Conservation (phyloP, 805 yeast species). For the Metschnikowia cerradonensis region DNA sequence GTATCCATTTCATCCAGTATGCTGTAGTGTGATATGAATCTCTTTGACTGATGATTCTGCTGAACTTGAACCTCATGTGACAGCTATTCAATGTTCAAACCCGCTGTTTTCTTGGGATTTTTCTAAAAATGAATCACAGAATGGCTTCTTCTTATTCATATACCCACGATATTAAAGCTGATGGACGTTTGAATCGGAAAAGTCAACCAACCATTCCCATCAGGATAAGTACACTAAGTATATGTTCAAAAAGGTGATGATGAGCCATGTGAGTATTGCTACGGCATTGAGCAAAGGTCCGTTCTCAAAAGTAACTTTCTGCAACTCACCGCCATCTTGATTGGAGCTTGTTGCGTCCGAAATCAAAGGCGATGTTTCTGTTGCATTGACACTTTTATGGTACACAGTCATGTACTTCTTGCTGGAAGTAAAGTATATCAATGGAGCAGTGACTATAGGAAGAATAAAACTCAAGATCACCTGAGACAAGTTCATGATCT, state of each 20-base stretch:
- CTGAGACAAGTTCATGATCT: slow-evolving; percentile 43
- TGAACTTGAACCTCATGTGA: too few species aligned
- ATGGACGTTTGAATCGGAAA: too few species aligned
- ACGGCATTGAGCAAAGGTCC: slow-evolving; percentile 30
- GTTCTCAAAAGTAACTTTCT: slow-evolving; percentile 36
- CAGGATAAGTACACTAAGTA: slow-evolving; percentile 39
- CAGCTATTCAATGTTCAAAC: too few species aligned
- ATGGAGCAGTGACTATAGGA: slow-evolving; percentile 43
- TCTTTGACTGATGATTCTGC: too few species aligned
- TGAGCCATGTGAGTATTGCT: slow-evolving; percentile 37
- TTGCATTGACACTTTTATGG: not conserved
- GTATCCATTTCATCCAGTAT: too few species aligned
- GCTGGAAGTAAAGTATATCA: slow-evolving; percentile 41
- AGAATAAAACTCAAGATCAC: slow-evolving; percentile 42
- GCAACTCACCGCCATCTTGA: slow-evolving; percentile 7
- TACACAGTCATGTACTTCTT: slow-evolving; percentile 39
- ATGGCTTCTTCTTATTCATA: too few species aligned
- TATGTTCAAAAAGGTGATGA: slow-evolving; percentile 37
- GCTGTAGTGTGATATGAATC: too few species aligned
- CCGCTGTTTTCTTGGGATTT: too few species aligned
- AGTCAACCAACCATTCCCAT: not conserved
- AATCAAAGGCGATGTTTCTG: slow-evolving; percentile 9
- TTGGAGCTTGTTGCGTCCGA: slow-evolving; percentile 6
- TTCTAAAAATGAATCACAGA: too few species aligned
- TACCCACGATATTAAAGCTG: too few species aligned